A percentile compares a stretch with the other conserved stretches of the same genome.
These are phyloP conservation scores for Saccharomycopsis capsularis DNA, from an alignment of 805 yeast species.

Conservation along the genomic window DNA sequence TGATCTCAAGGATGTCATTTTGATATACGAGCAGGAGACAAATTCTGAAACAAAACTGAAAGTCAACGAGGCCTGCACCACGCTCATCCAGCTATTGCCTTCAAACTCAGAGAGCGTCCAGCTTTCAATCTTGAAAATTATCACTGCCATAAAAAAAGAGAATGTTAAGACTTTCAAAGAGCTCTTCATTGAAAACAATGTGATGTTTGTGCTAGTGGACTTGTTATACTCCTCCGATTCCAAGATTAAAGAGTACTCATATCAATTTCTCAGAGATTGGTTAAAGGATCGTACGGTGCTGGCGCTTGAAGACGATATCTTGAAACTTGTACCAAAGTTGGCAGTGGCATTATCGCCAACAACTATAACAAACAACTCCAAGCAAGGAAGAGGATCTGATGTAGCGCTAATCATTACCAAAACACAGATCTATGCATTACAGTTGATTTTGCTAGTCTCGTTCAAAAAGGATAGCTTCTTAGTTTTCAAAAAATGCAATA, in stretches of 20 bases:
- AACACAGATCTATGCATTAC: conserved; percentile 11
- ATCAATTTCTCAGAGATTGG: conserved; percentile 4
- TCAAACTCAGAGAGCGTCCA: conserved; percentile 19
- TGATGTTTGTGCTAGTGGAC: conserved; percentile 11
- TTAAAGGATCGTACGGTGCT: conserved; percentile 1
- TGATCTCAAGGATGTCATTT: conserved; percentile 2
- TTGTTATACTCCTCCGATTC: conserved; percentile 2
- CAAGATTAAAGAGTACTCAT: conserved; percentile 8
- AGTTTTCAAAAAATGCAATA: conserved; percentile 11
- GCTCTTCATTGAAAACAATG: conserved; percentile 12
- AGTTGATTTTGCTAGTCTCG: conserved; percentile 13
- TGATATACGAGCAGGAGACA: conserved; percentile 8
- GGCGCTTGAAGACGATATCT: conserved; percentile 12
- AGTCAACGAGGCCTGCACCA: conserved; percentile 18
- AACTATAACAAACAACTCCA: background rate
- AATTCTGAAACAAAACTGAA: conserved; percentile 9
- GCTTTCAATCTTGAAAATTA: conserved; percentile 9
- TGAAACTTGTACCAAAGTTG: conserved; percentile 7
- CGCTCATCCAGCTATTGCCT: conserved; percentile 16
- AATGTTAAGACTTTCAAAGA: conserved; percentile 10
- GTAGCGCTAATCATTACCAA: conserved; percentile 8
- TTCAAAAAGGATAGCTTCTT: conserved; percentile 5
- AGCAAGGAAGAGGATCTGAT: background rate
- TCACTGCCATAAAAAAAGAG: conserved; percentile 9
- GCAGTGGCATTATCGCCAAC: background rate